Evolutionary conservation across 257 asterid genomes (phyloP), one percentile per base, ranked within the genome.

Genomic region (Penstemon davidsonii): DNA sequence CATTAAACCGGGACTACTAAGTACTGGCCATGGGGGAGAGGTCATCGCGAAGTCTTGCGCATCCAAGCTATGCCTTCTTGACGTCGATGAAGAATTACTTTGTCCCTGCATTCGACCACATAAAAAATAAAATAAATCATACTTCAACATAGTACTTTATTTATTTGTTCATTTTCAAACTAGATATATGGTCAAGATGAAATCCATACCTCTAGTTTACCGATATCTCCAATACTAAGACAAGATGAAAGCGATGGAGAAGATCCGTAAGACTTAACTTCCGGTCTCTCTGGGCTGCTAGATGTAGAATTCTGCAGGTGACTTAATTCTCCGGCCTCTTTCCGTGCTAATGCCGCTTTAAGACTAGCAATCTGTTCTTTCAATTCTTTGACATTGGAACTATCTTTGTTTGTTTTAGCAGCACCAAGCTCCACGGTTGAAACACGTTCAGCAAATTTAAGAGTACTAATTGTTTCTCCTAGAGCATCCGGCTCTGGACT

Each of bases 401-500:
- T 72, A 11, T 91, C 97, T 81, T 86, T 91, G 79, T 86, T 86
- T 55, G 88, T 75, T 64, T 81, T 84, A 74, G 95, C 92, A 67
- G 88, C 79, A 66, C 96, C 96, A 71, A 83, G 92, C 83, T 92
- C 96, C 47, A 87, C 83, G 1, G 93, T 83, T 37, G 98, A 87
- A 62, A 89, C 96, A 58, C 96, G 87, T 79, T 92, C 95, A 60
- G 96, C 96, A 82, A 92, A 92, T 77, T 89, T 92, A 62, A 92
- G 88, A 53, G 96, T 89, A 70, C 91, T 89, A 11, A 92, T 67
- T 13, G 96, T 89, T 77, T 92, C 96, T 77, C 85, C 96, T 40
- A 83, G 70, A 60, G 94, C 84, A 68, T 86, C 86, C 56, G 78
- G 75, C 76, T 91, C 98, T 0, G 96, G 96, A 80, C 95, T 82